phyloP scores from a whole-genome alignment of 1,284 basidiomycete genomes.

The Psilocybe mexicana region DNA sequence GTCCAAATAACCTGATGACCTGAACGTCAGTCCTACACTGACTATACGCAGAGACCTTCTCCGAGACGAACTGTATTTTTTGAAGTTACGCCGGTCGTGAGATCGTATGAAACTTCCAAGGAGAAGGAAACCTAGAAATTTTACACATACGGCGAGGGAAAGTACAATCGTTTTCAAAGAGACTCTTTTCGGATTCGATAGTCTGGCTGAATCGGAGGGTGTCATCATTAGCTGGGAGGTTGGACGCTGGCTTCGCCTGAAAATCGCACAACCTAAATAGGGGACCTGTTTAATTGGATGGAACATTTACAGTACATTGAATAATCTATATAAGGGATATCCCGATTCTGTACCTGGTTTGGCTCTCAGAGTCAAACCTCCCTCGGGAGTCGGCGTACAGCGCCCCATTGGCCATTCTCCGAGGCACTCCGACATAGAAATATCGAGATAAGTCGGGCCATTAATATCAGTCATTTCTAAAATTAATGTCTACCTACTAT shows the following conservation, averaged over 20 bases:
- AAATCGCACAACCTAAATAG: no score
- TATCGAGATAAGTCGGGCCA: background rate
- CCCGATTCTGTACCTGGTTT: background rate
- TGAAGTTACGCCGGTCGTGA: background rate
- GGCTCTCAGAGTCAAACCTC: background rate
- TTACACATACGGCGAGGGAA: background rate
- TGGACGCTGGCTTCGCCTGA: background rate
- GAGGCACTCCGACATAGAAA: background rate
- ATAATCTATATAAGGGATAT: background rate
- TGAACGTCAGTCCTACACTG: background rate
- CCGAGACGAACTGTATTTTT: background rate
- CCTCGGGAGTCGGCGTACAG: background rate
- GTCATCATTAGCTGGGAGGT: background rate
- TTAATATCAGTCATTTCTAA: background rate
- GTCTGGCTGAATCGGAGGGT: background rate
- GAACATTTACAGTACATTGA: no score
- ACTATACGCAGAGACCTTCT: no score
- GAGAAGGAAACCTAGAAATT: background rate
- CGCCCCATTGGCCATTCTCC: background rate
- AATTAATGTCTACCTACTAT: background rate
- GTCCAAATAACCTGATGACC: background rate
- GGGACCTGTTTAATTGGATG: no score
- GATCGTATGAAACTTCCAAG: background rate
- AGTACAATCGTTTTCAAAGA: background rate
- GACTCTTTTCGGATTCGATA: background rate